A percentile compares a stretch with the other conserved stretches of the same genome.
phyloP scores from a whole-genome alignment of 2,329 filamentous ascomycete genomes.

The Drechslerella coelobrocha region DNA sequence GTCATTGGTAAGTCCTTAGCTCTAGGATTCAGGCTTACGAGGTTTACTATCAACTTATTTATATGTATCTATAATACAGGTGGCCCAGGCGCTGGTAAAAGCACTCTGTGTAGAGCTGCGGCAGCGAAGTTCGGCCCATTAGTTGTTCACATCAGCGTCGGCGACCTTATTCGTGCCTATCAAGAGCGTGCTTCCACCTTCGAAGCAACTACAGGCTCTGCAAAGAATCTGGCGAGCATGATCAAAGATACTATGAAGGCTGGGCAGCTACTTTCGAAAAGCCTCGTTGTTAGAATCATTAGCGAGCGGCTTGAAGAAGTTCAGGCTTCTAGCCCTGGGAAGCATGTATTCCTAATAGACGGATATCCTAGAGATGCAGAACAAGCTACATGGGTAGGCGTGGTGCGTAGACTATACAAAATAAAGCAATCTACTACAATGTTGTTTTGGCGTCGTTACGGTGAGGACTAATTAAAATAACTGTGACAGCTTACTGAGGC shows the following conservation, averaged over 20 bases:
- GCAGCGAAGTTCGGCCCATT: background rate
- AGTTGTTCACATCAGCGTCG: conserved; percentile 2
- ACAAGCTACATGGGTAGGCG: background rate
- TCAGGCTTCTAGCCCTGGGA: background rate
- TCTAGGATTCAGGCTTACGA: too few species aligned
- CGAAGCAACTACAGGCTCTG: background rate
- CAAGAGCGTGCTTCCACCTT: background rate
- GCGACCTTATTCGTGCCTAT: background rate
- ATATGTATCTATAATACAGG: background rate
- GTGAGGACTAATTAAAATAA: too few species aligned
- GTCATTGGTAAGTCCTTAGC: conserved; percentile 1
- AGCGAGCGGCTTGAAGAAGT: background rate
- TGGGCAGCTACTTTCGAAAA: background rate
- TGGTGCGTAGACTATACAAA: background rate
- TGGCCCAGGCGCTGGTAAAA: conserved; percentile 2
- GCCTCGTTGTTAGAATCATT: background rate
- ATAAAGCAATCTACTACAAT: background rate
- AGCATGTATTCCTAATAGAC: conserved; percentile 9
- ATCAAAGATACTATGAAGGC: conserved; percentile 4
- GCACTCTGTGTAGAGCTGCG: conserved; percentile 6
- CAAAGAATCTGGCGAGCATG: background rate
- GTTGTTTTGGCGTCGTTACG: too few species aligned
- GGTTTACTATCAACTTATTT: background rate
- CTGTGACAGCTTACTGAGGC: too few species aligned
- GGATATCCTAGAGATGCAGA: conserved; percentile 7